Percentiles rank a stretch among this genome's conserved stretches.
Evolutionary conservation across 768 basidiomycete species (phyloP).

Genomic region (Russula emetica): DNA sequence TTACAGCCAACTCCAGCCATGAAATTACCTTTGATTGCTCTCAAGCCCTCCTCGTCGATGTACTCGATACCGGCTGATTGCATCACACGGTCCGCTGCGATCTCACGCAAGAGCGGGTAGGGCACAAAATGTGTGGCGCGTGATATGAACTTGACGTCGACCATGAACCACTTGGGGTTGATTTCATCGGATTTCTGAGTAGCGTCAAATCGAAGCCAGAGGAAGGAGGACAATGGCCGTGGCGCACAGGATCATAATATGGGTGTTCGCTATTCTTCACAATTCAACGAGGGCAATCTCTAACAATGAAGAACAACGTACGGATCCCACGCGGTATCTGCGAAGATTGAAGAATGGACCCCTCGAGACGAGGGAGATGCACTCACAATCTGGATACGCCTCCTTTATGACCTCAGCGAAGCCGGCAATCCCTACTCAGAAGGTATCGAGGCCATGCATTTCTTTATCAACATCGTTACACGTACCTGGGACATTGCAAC

Average conservation of each 20-base stretch:
- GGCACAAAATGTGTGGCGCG: conserved; percentile 73
- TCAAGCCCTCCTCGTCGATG: conserved; percentile 55
- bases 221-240: neutral
- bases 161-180: conserved; percentile 91
- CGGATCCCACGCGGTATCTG: conserved; percentile 91
- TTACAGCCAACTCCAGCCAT: neutral
- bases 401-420: conserved; percentile 77
- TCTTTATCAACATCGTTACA: neutral
- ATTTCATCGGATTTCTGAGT: conserved; percentile 69
- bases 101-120: conserved; percentile 63
- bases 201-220: conserved; percentile 12
- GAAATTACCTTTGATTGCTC: conserved; percentile 56
- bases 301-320: conserved; percentile 38
- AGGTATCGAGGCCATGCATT: neutral
- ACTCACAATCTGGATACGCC: conserved; percentile 87
- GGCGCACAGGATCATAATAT: conserved; percentile 67
- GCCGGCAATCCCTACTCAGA: conserved; percentile 60
- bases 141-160: conserved; percentile 64
- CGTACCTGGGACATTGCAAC: conserved; percentile 75
- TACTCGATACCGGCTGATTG: conserved; percentile 59
- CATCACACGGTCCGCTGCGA: conserved; percentile 41
- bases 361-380: neutral
- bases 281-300: neutral
- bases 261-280: conserved; percentile 53
- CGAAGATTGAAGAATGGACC: conserved; percentile 10